Base-by-base conservation (phyloP, 257 asterid genomes). In the Solanum tarijense region DNA sequence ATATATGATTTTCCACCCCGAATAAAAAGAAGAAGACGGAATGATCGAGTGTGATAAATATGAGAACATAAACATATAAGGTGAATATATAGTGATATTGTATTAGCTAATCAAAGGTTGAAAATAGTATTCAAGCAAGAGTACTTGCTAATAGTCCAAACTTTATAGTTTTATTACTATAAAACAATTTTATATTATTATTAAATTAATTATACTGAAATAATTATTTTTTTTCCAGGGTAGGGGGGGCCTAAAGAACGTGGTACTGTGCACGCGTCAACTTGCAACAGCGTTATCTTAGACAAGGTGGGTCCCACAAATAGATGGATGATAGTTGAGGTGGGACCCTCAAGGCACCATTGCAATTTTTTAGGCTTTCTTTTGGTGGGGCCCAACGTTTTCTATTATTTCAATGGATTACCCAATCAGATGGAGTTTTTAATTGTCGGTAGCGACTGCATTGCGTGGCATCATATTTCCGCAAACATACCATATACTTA, bases 391-490 rank as follows among this genome's bases (percentile, higher is more conserved):
- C 87, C 90, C 89, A 29, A 23, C 31, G 12, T 1, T 86, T 86
- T 65, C 4, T 21, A 74, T 5, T 27, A 71, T 86, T 86, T 89
- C 90, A 81, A 86, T 68, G 31, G 79, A 23, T 4, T 83, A 12
- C 25, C 90, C 89, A 86, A 86, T 89, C 32, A 81, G 12, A 46
- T 25, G 84, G 76, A 86, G 60, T 84, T 7, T 4, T 35, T 14
- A 5, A n/a, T 29, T 89, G 90, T 89, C 90, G 89, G 90, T 88
- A 86, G 58, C 89, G 9, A 60, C 36, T 55, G 68, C 55, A 69
- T 72, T 82, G 90, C 76, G 23, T 69, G 76, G 78, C 41, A 31
- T 72, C 43, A 34, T 32, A 32, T 71, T 31, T 65, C 72, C 4
- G 72, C 32, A n/a, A 65, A n/a, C 7, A 11, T 5, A 11, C 18